These are phyloP conservation scores for Penicillium sp. DNA, from an alignment of 2,329 filamentous ascomycete genomes.

Conservation along the genomic window DNA sequence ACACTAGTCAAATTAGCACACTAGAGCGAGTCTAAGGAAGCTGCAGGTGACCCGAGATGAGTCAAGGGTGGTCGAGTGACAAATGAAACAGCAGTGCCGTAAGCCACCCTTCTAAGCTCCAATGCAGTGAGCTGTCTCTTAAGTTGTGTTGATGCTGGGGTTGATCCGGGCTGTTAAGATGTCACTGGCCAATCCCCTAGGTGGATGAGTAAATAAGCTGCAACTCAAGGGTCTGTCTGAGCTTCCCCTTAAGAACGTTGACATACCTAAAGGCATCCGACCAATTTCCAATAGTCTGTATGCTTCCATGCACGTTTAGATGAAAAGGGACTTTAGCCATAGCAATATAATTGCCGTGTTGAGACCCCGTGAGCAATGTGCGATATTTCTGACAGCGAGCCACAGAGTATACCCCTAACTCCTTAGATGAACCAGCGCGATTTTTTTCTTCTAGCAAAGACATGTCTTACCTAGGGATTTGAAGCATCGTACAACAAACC, in stretches of 20 bases:
- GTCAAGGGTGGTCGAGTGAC: constrained; percentile 13
- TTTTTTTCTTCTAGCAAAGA: neutral
- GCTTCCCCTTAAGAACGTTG: neutral
- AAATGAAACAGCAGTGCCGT: constrained; percentile 15
- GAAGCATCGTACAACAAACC: constrained; percentile 1
- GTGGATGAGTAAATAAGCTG: neutral
- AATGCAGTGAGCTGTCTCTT: constrained; percentile 1
- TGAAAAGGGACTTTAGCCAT: neutral
- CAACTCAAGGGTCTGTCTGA: constrained; percentile 3
- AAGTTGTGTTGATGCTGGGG: neutral
- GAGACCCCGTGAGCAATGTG: neutral
- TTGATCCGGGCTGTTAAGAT: constrained; percentile 3
- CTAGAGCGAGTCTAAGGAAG: constrained; percentile 16
- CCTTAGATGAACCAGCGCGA: neutral
- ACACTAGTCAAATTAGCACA: constrained; percentile 13
- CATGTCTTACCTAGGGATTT: neutral
- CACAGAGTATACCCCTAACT: neutral
- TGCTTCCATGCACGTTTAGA: neutral
- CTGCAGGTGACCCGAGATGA: constrained; percentile 22
- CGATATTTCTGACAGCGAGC: neutral
- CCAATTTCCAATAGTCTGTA: neutral
- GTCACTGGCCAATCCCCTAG: neutral
- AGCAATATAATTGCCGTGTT: neutral
- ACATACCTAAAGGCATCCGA: neutral
- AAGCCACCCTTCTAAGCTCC: constrained; percentile 4